phyloP scores from a whole-genome alignment of 768 basidiomycete species.

The Macrolepiota dolichaula region DNA sequence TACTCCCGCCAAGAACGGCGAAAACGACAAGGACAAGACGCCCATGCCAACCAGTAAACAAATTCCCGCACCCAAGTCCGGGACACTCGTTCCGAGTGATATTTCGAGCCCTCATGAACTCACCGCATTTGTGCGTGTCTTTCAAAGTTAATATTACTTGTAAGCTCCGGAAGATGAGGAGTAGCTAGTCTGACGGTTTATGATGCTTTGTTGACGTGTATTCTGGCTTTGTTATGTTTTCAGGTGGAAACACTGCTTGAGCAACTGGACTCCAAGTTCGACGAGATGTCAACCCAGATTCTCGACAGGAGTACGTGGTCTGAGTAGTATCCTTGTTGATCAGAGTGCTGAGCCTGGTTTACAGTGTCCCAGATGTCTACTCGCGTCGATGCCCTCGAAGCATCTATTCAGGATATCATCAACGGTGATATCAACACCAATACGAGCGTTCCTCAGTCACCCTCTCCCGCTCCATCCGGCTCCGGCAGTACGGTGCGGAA shows the following conservation, averaged over 20 bases:
- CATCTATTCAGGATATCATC: constrained; percentile 90
- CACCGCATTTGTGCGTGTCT: constrained; percentile 80
- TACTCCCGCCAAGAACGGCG: constrained; percentile 46
- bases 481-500: constrained; percentile 32
- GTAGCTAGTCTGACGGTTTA: neutral
- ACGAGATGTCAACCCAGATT: constrained; percentile 90
- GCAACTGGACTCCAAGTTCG: constrained; percentile 87
- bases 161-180: neutral
- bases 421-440: constrained; percentile 51
- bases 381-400: constrained; percentile 86
- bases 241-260: constrained; percentile 88
- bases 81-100: constrained; percentile 47
- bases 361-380: constrained; percentile 92
- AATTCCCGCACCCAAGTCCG: constrained; percentile 32
- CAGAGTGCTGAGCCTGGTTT: constrained; percentile 10
- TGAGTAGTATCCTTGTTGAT: constrained; percentile 6
- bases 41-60: constrained; percentile 45
- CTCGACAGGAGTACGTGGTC: constrained; percentile 64
- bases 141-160: neutral
- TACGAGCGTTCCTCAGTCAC: constrained; percentile 51
- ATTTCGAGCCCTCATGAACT: constrained; percentile 93
- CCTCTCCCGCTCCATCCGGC: constrained; percentile 41
- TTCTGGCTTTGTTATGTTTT: neutral
- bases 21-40: constrained; percentile 49
- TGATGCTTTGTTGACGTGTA: neutral